These are phyloP conservation scores for Ceratocystis cacaofunesta DNA, from an alignment of 2,329 filamentous ascomycete genomes.

Conservation along the genomic window DNA sequence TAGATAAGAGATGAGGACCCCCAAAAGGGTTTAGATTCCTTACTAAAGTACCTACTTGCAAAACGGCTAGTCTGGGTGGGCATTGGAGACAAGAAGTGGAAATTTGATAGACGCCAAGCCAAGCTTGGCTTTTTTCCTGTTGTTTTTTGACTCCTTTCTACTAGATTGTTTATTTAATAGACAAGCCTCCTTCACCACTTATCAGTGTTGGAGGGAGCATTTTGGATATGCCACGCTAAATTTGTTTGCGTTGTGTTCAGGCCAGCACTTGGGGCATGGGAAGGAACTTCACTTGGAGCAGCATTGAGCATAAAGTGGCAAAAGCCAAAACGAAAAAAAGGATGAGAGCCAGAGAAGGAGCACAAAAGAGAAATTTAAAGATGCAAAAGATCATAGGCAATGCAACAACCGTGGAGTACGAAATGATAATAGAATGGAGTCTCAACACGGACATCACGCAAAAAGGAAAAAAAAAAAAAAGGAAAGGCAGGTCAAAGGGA, in stretches of 20 bases:
- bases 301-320: neutral
- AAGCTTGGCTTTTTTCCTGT: neutral
- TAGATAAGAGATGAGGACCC: neutral
- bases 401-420: neutral
- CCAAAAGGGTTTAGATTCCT: neutral
- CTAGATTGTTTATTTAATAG: neutral
- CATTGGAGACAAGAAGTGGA: neutral
- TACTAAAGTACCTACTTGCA: neutral
- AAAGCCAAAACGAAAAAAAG: neutral
- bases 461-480: neutral
- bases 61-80: neutral
- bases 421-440: neutral
- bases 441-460: neutral
- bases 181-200: neutral
- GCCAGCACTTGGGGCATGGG: neutral
- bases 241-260: neutral
- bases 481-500: neutral
- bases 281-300: neutral
- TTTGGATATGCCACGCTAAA: neutral
- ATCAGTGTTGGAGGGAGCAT: neutral
- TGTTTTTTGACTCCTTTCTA: too few species aligned
- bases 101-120: constrained; percentile 1
- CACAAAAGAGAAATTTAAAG: neutral
- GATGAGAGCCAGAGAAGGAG: neutral
- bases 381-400: neutral